Percentiles rank a stretch among this genome's conserved stretches.
phyloP scores from a whole-genome alignment of 2,329 filamentous ascomycete genomes.

The Cylindrodendrum hubeiense region DNA sequence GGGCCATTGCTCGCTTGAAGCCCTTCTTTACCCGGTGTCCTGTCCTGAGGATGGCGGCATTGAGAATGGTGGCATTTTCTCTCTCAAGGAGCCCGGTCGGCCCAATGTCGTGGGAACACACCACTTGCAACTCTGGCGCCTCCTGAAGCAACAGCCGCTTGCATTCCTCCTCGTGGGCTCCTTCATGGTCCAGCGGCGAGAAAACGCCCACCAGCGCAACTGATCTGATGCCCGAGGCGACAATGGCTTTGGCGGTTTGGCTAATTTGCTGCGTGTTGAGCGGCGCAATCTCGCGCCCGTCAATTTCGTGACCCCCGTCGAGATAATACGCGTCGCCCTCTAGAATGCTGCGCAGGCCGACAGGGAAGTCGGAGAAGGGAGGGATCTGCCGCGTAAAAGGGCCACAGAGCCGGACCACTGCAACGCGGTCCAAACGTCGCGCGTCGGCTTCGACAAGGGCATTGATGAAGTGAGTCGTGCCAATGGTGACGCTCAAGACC shows the following conservation, averaged over 20 bases:
- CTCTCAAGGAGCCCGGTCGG: constrained; percentile 58
- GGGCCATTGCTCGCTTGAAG: constrained; percentile 60
- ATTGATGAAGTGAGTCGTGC: constrained; percentile 64
- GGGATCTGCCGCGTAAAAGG: constrained; percentile 58
- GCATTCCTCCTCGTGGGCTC: constrained; percentile 55
- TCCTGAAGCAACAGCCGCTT: constrained; percentile 52
- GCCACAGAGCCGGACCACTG: constrained; percentile 60
- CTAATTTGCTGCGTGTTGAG: constrained; percentile 54
- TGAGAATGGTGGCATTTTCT: constrained; percentile 68
- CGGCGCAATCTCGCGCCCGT: constrained; percentile 58
- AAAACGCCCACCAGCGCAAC: constrained; percentile 61
- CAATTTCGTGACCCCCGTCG: constrained; percentile 61
- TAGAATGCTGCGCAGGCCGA: constrained; percentile 54
- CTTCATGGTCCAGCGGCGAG: constrained; percentile 57
- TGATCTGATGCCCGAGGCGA: constrained; percentile 49
- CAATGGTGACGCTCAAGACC: constrained; percentile 62
- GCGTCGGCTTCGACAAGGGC: constrained; percentile 61
- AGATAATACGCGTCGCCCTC: constrained; percentile 56
- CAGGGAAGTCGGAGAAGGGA: constrained; percentile 60
- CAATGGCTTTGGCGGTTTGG: constrained; percentile 48
- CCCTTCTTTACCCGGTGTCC: constrained; percentile 60
- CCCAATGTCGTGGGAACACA: constrained; percentile 59
- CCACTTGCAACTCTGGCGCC: constrained; percentile 51
- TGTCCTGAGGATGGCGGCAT: constrained; percentile 63
- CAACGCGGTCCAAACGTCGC: constrained; percentile 57